Evolutionary conservation across 2,329 filamentous ascomycete genomes (phyloP).

Genomic region (Dactylonectria macrodidyma): DNA sequence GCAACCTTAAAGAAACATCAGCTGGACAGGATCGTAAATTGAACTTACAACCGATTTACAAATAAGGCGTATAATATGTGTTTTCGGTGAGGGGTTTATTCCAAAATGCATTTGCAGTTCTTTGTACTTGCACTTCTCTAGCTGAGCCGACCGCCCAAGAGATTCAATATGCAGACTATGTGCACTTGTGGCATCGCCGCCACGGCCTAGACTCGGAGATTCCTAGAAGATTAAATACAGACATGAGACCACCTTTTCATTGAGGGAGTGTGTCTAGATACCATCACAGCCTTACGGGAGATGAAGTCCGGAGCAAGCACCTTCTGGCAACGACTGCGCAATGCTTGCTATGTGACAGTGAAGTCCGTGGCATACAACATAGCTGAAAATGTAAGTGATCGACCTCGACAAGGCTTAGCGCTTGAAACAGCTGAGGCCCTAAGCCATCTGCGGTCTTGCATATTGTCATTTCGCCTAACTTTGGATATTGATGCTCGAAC

Average conservation of each 20-base stretch:
- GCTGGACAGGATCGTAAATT: not conserved
- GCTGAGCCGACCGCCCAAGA: not conserved
- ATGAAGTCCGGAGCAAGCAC: no score
- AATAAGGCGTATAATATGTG: not conserved
- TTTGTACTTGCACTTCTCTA: not conserved
- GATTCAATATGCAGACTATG: no score
- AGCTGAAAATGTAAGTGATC: no score
- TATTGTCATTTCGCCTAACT: not conserved
- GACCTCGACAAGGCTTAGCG: not conserved
- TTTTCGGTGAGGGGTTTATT: not conserved
- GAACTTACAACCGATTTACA: not conserved
- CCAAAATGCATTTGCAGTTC: constrained; percentile 2
- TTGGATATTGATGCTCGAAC: not conserved
- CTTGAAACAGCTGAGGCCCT: not conserved
- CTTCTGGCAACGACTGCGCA: no score
- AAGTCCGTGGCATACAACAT: no score
- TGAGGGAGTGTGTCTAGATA: no score
- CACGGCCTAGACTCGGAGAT: no score
- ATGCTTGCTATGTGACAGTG: no score
- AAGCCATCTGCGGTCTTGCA: not conserved
- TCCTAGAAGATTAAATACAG: no score
- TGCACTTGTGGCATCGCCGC: no score
- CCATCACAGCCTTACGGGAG: no score
- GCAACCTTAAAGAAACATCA: not conserved
- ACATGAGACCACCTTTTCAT: no score